phyloP scores from a whole-genome alignment of 306 rosid species.

The Adenanthera pavonina region DNA sequence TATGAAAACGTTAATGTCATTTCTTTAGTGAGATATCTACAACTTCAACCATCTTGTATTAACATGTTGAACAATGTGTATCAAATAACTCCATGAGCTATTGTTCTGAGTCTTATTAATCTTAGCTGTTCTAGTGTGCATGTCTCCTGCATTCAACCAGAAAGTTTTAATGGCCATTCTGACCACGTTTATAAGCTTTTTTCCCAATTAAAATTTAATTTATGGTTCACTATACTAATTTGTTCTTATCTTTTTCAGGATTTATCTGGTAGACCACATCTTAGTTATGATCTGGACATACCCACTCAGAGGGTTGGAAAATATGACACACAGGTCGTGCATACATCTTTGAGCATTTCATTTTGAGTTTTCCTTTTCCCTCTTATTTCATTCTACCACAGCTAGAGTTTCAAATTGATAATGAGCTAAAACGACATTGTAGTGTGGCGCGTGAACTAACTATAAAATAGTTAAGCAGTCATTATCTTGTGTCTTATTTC shows the following conservation, averaged over 20 bases:
- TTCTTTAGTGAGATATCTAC: background rate
- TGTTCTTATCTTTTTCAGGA: conserved; percentile 60
- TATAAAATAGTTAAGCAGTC: background rate
- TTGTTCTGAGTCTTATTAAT: conserved; percentile 16
- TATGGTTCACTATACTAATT: conserved; percentile 12
- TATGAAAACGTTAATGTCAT: conserved; percentile 22
- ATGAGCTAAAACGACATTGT: background rate
- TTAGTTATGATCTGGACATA: conserved; percentile 75
- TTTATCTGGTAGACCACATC: conserved; percentile 93
- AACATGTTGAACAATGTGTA: conserved; percentile 17
- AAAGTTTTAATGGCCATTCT: conserved; percentile 22
- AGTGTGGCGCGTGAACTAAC: background rate
- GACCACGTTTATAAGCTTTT: conserved; percentile 16
- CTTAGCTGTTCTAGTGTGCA: conserved; percentile 13
- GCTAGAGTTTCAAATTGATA: conserved; percentile 19
- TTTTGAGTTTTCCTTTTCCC: background rate
- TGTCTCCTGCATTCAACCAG: conserved; percentile 20
- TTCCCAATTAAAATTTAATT: background rate
- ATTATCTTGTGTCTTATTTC: background rate
- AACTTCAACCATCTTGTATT: background rate
- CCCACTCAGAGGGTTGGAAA: conserved; percentile 92
- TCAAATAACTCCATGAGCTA: conserved; percentile 25
- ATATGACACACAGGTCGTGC: conserved; percentile 87
- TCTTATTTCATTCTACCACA: conserved; percentile 9
- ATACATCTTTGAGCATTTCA: conserved; percentile 24